These are phyloP conservation scores for Heliamphora exappendiculata DNA, from an alignment of 148 eudicot genomes.

Conservation along the genomic window DNA sequence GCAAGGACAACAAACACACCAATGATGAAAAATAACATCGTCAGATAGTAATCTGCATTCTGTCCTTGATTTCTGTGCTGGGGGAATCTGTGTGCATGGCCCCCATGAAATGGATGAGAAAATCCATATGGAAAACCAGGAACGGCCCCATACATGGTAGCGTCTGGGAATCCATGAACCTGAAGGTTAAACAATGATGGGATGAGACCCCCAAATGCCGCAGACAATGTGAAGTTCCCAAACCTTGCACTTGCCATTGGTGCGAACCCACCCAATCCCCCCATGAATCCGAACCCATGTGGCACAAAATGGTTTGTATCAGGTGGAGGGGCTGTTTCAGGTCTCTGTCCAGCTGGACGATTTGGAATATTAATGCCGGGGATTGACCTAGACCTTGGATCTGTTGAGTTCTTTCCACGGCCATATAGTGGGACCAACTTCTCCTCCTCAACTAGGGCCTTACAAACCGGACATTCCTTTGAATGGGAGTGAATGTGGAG, in stretches of 20 bases:
- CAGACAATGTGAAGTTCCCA: conserved; percentile 49
- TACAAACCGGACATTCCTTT: conserved; percentile 49
- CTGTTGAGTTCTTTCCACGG: conserved; percentile 43
- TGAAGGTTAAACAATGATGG: conserved; percentile 65
- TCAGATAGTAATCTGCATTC: conserved; percentile 33
- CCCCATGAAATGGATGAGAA: conserved; percentile 32
- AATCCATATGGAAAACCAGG: conserved; percentile 31
- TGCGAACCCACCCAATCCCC: conserved; percentile 50
- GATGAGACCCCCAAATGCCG: conserved; percentile 49
- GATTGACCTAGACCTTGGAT: conserved; percentile 41
- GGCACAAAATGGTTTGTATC: conserved; percentile 36
- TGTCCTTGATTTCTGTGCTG: conserved; percentile 26
- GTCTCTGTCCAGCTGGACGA: conserved; percentile 56
- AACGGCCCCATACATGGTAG: conserved; percentile 39
- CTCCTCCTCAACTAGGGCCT: conserved; percentile 42
- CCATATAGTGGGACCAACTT: conserved; percentile 54
- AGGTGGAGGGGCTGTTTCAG: conserved; percentile 42
- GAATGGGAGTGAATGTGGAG: conserved; percentile 40
- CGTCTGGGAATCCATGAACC: conserved; percentile 51
- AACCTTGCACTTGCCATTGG: conserved; percentile 50
- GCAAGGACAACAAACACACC: conserved; percentile 32
- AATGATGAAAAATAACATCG: conserved; percentile 29
- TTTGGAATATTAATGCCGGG: conserved; percentile 38
- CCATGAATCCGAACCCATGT: conserved; percentile 59
- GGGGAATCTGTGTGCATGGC: conserved; percentile 28